These are phyloP conservation scores for Lentinula lateritia DNA, from an alignment of 768 basidiomycete genomes.

Conservation along the genomic window DNA sequence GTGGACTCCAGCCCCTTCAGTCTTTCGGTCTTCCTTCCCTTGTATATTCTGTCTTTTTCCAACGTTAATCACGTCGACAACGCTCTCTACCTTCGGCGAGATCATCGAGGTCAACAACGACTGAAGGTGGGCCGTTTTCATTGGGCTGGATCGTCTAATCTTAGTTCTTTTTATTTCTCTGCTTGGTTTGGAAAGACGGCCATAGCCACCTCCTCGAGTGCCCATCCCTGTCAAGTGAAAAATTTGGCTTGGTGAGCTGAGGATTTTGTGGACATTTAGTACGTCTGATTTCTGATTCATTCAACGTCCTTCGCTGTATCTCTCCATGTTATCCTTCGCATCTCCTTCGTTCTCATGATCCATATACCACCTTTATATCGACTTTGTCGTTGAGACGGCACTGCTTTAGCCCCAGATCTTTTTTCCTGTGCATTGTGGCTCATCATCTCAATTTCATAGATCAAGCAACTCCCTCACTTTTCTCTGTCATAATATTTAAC, in stretches of 20 bases:
- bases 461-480: background rate
- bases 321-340: background rate
- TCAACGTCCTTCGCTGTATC: background rate
- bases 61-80: background rate
- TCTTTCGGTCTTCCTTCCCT: background rate
- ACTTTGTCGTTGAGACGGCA: background rate
- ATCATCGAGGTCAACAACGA: background rate
- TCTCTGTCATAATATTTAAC: no score
- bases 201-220: background rate
- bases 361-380: background rate
- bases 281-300: background rate
- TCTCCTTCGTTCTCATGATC: background rate
- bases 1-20: background rate
- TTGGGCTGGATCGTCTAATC: background rate
- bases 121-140: background rate
- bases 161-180: background rate
- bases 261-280: background rate
- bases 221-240: background rate
- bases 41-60: background rate
- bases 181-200: background rate
- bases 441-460: background rate
- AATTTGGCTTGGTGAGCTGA: background rate
- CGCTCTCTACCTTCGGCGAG: background rate
- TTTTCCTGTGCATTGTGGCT: background rate
- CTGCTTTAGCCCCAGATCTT: background rate